Conservation (phyloP, 164 flowering plant species). For the Tetracentron sinense region DNA sequence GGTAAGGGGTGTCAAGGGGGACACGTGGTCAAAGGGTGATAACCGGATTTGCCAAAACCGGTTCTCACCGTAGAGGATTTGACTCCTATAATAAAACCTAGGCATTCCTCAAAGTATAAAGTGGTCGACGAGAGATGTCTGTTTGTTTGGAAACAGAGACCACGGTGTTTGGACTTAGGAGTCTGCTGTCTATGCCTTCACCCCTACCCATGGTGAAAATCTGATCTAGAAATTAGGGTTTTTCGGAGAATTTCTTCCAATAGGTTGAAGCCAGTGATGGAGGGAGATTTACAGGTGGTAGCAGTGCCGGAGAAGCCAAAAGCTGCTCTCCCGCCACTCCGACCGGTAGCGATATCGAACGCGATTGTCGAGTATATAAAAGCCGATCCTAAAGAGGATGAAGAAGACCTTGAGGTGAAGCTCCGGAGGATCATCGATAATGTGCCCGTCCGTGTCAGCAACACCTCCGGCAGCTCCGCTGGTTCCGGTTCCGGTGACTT, state of each 20-base stretch:
- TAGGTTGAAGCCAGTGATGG: conserved; percentile 26
- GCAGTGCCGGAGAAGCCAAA: conserved; percentile 22
- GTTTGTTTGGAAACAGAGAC: too few relatives aligned
- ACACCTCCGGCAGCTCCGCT: conserved; percentile 98
- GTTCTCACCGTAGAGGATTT: too few relatives aligned
- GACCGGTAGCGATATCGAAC: conserved; percentile 31
- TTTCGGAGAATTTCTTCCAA: conserved; percentile 29
- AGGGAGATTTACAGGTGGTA: conserved; percentile 43
- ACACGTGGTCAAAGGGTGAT: too few relatives aligned
- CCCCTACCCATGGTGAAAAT: not conserved
- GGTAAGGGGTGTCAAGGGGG: too few relatives aligned
- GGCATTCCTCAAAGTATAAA: too few relatives aligned
- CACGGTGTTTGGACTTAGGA: too few relatives aligned
- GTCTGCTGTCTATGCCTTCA: too few relatives aligned
- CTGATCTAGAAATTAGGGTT: not conserved
- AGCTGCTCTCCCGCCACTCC: conserved; percentile 41
- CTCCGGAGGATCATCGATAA: conserved; percentile 85
- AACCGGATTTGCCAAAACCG: too few relatives aligned
- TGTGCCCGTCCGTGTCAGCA: conserved; percentile 94
- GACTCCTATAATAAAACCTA: too few relatives aligned
- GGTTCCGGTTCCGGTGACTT: conserved; percentile 99
- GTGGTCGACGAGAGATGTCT: too few relatives aligned
- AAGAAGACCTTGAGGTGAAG: conserved; percentile 91
- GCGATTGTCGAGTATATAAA: conserved; percentile 79
- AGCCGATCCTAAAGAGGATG: conserved; percentile 49